These are phyloP conservation scores for Sporothrix pseudoabietina DNA, from an alignment of 2,329 filamentous ascomycete genomes.

Conservation along the genomic window DNA sequence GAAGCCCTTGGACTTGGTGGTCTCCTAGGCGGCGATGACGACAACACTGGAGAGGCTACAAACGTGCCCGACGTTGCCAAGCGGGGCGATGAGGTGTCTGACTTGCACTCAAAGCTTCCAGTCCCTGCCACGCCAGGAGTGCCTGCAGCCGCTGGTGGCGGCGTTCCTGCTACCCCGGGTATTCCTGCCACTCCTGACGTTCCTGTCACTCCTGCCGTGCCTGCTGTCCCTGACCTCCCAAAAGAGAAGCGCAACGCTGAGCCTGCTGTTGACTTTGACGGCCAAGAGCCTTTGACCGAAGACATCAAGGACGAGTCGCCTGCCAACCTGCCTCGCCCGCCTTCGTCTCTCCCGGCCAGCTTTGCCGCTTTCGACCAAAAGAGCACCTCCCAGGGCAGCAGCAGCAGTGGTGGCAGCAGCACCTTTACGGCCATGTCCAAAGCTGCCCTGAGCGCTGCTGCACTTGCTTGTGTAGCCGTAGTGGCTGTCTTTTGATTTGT, in stretches of 20 bases:
- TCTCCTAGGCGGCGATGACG: not conserved
- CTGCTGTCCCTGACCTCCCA: not conserved
- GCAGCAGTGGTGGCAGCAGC: not conserved
- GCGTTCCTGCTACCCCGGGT: not conserved
- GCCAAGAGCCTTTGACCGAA: not conserved
- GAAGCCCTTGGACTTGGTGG: not conserved
- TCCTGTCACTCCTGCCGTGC: not conserved
- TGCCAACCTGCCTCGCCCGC: not conserved
- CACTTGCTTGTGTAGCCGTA: not conserved
- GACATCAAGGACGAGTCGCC: not conserved
- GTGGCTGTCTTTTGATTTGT: not conserved
- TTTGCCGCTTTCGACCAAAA: not conserved
- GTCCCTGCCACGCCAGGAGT: not conserved
- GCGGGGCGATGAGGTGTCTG: not conserved
- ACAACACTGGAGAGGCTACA: no score
- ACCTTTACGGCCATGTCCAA: slow-evolving; percentile 9
- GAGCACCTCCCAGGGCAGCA: not conserved
- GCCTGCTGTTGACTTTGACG: not conserved
- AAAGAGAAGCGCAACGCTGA: not conserved
- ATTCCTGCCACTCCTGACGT: not conserved
- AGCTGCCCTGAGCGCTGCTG: not conserved
- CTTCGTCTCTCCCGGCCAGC: not conserved
- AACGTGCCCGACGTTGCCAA: not conserved
- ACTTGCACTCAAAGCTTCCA: not conserved
- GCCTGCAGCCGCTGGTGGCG: no score